These are phyloP conservation scores for Inga leiocalycina DNA, from an alignment of 306 rosid species.

Conservation along the genomic window DNA sequence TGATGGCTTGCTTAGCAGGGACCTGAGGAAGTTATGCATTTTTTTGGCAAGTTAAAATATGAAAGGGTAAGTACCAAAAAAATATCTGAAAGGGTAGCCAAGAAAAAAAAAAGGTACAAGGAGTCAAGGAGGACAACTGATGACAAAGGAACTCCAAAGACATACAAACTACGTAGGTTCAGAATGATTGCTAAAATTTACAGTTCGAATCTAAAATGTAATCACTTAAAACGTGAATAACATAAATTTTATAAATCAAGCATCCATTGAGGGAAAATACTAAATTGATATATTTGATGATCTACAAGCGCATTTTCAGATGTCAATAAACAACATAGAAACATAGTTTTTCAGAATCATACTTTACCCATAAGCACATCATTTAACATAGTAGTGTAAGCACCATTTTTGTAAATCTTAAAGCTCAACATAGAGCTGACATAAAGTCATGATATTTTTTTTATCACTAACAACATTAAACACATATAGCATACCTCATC, in stretches of 20 bases:
- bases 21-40: conserved; percentile 47
- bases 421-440: neutral
- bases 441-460: neutral
- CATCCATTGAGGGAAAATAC: neutral
- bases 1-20: conserved; percentile 27
- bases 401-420: neutral
- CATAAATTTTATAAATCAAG: too few species aligned
- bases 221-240: too few species aligned
- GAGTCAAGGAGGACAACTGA: conserved; percentile 1
- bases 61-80: neutral
- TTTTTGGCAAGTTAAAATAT: conserved; percentile 24
- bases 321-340: conserved; percentile 5
- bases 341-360: neutral
- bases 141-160: conserved; percentile 16
- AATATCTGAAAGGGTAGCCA: neutral
- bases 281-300: neutral
- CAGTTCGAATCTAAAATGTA: too few species aligned
- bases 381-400: neutral
- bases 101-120: neutral
- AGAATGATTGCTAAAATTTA: too few species aligned
- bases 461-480: conserved; percentile 26
- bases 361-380: neutral
- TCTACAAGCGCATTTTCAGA: neutral
- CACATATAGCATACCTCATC: conserved; percentile 48
- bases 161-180: neutral